Evolutionary conservation across 139 green algal species (phyloP).

Genomic region (Diplosphaera chodatii): DNA sequence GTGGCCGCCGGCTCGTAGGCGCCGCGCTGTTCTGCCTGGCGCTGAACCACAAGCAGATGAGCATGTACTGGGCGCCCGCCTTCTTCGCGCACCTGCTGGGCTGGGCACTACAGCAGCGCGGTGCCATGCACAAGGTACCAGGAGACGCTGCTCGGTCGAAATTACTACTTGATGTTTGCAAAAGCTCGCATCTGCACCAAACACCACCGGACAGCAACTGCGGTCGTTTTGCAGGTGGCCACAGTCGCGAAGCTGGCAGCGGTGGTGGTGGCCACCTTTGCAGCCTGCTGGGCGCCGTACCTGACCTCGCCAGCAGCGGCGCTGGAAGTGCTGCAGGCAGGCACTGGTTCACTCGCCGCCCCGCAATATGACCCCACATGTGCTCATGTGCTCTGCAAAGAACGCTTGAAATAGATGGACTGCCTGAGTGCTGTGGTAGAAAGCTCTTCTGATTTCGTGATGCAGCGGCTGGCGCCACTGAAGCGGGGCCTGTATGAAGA

Average conservation of each 20-base stretch:
- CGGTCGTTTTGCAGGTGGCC: conserved; percentile 16
- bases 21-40: conserved; percentile 71
- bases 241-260: conserved; percentile 44
- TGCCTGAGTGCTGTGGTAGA: no score
- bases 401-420: no score
- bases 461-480: conserved; percentile 77
- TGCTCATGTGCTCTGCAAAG: no score
- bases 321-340: conserved; percentile 16
- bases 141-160: neutral
- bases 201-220: no score
- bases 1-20: conserved; percentile 36
- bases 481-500: conserved; percentile 91
- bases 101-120: conserved; percentile 45
- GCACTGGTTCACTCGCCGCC: no score
- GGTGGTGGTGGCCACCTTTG: conserved; percentile 62
- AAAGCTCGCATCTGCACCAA: no score
- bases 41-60: conserved; percentile 98
- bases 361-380: neutral
- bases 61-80: conserved; percentile 88
- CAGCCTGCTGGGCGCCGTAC: conserved; percentile 73
- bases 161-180: no score
- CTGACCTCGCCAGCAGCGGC: conserved; percentile 27
- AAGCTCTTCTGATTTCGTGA: conserved; percentile 24
- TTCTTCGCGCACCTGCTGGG: conserved; percentile 95
- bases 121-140: conserved; percentile 12